Conservation (phyloP, 78 protist genomes). For the Cavenderia fasciculata region DNA sequence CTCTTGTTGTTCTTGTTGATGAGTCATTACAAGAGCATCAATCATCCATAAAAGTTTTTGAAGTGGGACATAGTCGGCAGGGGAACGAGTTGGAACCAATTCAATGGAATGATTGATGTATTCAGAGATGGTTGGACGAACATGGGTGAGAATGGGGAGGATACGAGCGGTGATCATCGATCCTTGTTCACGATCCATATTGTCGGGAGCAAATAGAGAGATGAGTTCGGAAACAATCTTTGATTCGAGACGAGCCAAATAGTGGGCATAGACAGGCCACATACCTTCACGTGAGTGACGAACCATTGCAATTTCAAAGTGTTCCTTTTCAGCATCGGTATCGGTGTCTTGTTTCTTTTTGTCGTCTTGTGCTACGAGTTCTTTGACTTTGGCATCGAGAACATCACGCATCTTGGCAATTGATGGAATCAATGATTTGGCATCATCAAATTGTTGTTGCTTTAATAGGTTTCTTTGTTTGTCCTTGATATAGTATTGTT, state of each 20-base stretch:
- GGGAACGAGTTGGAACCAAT: too few relatives aligned
- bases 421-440: constrained; percentile 13
- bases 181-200: constrained; percentile 28
- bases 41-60: constrained; percentile 67
- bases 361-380: neutral
- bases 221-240: neutral
- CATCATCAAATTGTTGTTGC: neutral
- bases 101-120: neutral
- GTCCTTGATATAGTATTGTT: constrained; percentile 10
- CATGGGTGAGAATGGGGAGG: neutral
- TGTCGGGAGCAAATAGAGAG: constrained; percentile 3
- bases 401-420: neutral
- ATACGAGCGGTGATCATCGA: neutral
- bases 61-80: constrained; percentile 10
- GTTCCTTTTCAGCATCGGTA: too few relatives aligned
- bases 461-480: neutral
- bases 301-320: neutral
- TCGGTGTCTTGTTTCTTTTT: neutral
- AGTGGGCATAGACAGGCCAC: constrained; percentile 27
- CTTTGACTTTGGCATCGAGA: neutral
- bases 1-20: neutral
- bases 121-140: neutral
- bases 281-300: neutral
- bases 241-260: neutral
- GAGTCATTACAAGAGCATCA: constrained; percentile 1